phyloP scores from a whole-genome alignment of 179 eudicot genomes.

The Beta corolliflora region DNA sequence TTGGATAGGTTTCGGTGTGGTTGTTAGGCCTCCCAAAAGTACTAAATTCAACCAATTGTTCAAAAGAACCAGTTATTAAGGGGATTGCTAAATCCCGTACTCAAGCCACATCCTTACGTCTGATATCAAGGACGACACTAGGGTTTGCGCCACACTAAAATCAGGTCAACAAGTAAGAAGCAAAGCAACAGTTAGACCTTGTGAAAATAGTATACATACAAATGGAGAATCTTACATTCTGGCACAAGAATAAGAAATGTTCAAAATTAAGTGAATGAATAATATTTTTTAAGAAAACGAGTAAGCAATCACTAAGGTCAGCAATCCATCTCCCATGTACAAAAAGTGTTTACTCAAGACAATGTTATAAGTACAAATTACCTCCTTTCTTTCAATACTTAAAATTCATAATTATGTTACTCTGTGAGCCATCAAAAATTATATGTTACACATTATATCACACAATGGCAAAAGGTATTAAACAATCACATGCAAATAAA shows the following conservation, averaged over 20 bases:
- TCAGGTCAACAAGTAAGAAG: not conserved
- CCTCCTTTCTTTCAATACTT: not conserved
- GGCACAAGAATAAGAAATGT: not conserved
- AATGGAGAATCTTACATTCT: not conserved
- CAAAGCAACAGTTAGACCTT: not conserved
- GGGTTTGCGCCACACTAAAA: not conserved
- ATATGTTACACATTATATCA: not conserved
- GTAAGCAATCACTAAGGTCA: not conserved
- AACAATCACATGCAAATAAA: not conserved
- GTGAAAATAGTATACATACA: not conserved
- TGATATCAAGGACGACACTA: not conserved
- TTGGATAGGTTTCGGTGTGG: not conserved
- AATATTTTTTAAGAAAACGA: not conserved
- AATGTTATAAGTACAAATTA: not conserved
- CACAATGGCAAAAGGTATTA: not conserved
- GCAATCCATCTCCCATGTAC: not conserved
- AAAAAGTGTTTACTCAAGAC: not conserved
- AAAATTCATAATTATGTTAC: not conserved
- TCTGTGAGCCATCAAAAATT: not conserved
- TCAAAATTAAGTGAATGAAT: not conserved
- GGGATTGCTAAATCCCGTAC: not conserved
- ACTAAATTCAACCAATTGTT: not conserved
- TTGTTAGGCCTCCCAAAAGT: not conserved
- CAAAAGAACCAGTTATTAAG: not conserved
- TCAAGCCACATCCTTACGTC: not conserved